Evolutionary conservation across 805 yeast species (phyloP).

Genomic region (Wickerhamiella siamensis): DNA sequence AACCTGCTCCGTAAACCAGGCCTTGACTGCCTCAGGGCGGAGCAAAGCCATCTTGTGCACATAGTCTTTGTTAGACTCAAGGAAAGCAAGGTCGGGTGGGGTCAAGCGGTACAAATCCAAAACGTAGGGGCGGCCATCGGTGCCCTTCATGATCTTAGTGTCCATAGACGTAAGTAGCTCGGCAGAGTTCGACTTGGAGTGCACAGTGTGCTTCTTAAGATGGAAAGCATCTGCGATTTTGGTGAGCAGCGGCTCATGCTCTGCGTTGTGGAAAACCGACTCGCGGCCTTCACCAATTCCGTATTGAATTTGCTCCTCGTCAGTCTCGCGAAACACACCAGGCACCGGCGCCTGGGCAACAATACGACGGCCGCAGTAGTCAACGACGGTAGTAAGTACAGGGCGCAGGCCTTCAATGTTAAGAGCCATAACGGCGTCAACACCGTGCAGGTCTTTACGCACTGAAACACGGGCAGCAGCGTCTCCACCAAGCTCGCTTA

Average conservation of each 20-base stretch:
- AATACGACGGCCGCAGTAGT: slow-evolving; percentile 76
- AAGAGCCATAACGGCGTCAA: slow-evolving; percentile 51
- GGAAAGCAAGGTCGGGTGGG: slow-evolving; percentile 71
- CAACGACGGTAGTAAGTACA: slow-evolving; percentile 73
- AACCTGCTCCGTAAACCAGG: slow-evolving; percentile 70
- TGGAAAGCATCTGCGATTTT: slow-evolving; percentile 63
- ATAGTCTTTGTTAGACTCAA: slow-evolving; percentile 40
- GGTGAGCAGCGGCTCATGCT: slow-evolving; percentile 42
- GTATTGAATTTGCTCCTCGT: slow-evolving; percentile 39
- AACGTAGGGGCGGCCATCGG: slow-evolving; percentile 71
- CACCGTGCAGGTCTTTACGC: slow-evolving; percentile 62
- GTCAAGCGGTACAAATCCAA: slow-evolving; percentile 74
- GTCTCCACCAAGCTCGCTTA: slow-evolving; percentile 56
- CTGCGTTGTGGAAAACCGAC: slow-evolving; percentile 34
- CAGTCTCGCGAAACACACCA: slow-evolving; percentile 49
- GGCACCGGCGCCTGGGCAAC: slow-evolving; percentile 95
- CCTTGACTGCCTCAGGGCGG: slow-evolving; percentile 79
- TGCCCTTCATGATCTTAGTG: slow-evolving; percentile 73
- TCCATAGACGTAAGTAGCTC: slow-evolving; percentile 58
- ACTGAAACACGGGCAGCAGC: slow-evolving; percentile 75
- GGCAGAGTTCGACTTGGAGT: slow-evolving; percentile 32
- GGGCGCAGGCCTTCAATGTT: slow-evolving; percentile 52
- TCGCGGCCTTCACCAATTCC: slow-evolving; percentile 56
- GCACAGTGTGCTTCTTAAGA: slow-evolving; percentile 51
- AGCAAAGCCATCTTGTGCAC: slow-evolving; percentile 71